Conservation (phyloP, 768 basidiomycete genomes). For the Fistulinella prunicolor region DNA sequence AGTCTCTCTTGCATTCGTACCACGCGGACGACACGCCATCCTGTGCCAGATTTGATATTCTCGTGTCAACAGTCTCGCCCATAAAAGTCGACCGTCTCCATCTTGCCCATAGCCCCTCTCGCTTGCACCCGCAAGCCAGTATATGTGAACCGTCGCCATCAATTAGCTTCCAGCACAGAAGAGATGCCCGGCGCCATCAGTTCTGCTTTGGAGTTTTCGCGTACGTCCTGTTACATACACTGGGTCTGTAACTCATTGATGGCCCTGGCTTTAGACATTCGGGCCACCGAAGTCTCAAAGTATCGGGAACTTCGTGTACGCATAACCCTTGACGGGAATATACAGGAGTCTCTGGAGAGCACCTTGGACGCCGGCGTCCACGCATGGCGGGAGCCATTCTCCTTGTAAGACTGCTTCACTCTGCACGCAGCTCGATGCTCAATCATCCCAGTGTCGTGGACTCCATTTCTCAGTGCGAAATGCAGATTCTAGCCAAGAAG, state of each 20-base stretch:
- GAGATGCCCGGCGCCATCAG: slow-evolving; percentile 17
- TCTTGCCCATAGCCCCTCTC: slow-evolving; percentile 34
- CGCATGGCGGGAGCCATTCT: slow-evolving; percentile 29
- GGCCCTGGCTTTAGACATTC: slow-evolving; percentile 18
- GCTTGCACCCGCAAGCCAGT: slow-evolving; percentile 25
- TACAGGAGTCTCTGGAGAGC: slow-evolving; percentile 31
- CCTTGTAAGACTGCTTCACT: slow-evolving; percentile 19
- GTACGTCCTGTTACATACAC: slow-evolving; percentile 10
- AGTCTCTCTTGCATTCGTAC: slow-evolving; percentile 14
- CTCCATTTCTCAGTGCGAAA: slow-evolving; percentile 27
- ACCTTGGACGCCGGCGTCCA: slow-evolving; percentile 24
- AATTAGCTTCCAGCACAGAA: slow-evolving; percentile 7
- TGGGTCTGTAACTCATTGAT: background rate
- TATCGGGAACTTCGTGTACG: slow-evolving; percentile 25
- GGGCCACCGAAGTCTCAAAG: slow-evolving; percentile 20
- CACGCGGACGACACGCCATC: slow-evolving; percentile 32
- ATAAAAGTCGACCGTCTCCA: slow-evolving; percentile 25
- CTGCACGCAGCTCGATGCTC: slow-evolving; percentile 1
- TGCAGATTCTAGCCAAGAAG: slow-evolving; percentile 26
- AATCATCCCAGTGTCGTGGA: slow-evolving; percentile 16
- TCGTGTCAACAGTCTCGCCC: slow-evolving; percentile 9
- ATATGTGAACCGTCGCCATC: slow-evolving; percentile 18
- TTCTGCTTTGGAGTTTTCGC: slow-evolving; percentile 25
- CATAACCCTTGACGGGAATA: slow-evolving; percentile 25
- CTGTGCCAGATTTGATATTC: slow-evolving; percentile 35